Evolutionary conservation across 768 basidiomycete genomes (phyloP).

Genomic region (Tulasnella sp.): DNA sequence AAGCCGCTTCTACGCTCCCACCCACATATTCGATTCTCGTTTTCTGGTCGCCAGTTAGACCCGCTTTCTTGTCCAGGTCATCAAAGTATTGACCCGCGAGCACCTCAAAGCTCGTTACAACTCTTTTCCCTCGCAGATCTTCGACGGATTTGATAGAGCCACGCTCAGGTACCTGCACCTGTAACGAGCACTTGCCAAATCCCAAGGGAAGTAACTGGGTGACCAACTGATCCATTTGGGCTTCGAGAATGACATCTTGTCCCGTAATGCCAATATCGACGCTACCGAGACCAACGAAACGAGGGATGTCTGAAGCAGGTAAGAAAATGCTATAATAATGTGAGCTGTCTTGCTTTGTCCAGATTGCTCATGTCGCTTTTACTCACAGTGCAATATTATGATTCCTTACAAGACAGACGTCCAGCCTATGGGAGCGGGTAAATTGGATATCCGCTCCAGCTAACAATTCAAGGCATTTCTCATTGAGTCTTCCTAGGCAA

Average conservation of each 20-base stretch:
- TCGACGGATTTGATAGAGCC: conserved; percentile 56
- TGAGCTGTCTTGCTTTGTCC: not conserved
- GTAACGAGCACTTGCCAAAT: conserved; percentile 75
- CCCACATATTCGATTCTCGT: conserved; percentile 93
- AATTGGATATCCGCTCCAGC: conserved; percentile 94
- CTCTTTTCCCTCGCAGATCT: conserved; percentile 75
- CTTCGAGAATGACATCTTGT: conserved; percentile 91
- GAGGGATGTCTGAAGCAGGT: conserved; percentile 92
- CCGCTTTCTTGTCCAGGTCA: conserved; percentile 41
- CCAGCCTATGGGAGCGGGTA: conserved; percentile 70
- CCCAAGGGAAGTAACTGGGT: conserved; percentile 71
- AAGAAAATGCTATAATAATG: conserved; percentile 64
- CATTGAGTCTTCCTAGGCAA: conserved; percentile 63
- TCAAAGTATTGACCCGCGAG: conserved; percentile 68
- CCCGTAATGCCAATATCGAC: conserved; percentile 97
- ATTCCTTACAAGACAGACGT: conserved; percentile 88
- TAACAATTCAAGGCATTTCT: conserved; percentile 76
- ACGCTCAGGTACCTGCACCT: conserved; percentile 75
- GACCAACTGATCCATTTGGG: conserved; percentile 64
- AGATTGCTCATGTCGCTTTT: not conserved
- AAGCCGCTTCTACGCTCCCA: conserved; percentile 96
- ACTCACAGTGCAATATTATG: conserved; percentile 85
- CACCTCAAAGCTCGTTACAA: conserved; percentile 93
- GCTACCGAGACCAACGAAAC: conserved; percentile 95
- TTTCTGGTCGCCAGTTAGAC: conserved; percentile 38